These are phyloP conservation scores for Pulchroboletus neoregius DNA, from an alignment of 1,284 basidiomycete genomes.

Conservation along the genomic window DNA sequence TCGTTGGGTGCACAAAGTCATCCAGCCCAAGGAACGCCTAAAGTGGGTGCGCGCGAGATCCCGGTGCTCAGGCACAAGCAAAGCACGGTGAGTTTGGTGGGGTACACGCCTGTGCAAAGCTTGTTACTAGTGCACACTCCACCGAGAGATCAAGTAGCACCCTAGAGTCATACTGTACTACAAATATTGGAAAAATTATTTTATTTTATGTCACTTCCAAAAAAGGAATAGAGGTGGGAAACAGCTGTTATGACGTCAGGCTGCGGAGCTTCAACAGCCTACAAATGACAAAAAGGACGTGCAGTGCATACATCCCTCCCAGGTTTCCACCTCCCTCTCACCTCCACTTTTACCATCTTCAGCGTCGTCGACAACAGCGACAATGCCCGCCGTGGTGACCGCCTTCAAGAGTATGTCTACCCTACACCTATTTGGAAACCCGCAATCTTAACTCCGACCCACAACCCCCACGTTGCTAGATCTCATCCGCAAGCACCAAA, in stretches of 20 bases:
- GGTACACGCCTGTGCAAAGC: conserved; percentile 71
- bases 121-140: conserved; percentile 62
- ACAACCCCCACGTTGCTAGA: conserved; percentile 44
- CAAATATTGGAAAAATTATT: not conserved
- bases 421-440: conserved; percentile 3
- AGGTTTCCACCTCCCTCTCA: conserved; percentile 6
- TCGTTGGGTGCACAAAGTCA: conserved; percentile 37
- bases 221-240: conserved; percentile 8
- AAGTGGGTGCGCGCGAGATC: conserved; percentile 37
- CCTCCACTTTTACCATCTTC: conserved; percentile 1
- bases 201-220: conserved; percentile 4
- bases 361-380: conserved; percentile 8
- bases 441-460: conserved; percentile 19
- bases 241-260: conserved; percentile 31
- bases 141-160: conserved; percentile 41
- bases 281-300: conserved; percentile 34
- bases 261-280: conserved; percentile 33
- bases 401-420: conserved; percentile 63
- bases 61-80: conserved; percentile 48
- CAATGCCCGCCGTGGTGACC: conserved; percentile 51
- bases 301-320: conserved; percentile 13
- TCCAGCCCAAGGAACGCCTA: conserved; percentile 45
- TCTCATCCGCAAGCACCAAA: conserved; percentile 79
- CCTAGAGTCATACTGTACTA: not conserved
- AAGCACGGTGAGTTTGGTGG: conserved; percentile 58